Evolutionary conservation across 148 eudicot species (phyloP), one percentile per base, ranked within the genome.

Genomic region (Tetragonia tetragonoides): DNA sequence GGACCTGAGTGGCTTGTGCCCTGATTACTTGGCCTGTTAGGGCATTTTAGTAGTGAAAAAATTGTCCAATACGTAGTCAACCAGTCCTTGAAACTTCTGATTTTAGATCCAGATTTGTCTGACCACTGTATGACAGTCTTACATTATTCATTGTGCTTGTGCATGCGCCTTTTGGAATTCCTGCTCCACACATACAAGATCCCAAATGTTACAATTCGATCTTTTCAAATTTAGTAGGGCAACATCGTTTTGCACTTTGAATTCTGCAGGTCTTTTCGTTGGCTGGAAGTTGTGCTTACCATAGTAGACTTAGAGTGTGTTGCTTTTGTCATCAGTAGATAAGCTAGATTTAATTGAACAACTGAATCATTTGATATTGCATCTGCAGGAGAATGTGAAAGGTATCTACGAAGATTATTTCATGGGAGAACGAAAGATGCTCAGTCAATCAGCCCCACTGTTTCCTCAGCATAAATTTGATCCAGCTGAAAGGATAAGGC

Each of bases 401-500:
- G 20, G 20, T 61, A 83, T 64, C 79, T 81, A 81, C 70, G 78
- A 66, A 28, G 81, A 82, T 80, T 77, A 85, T 78, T 87, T 78
- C 41, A 46, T 56, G 28, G 44, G 79, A 76, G 93, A 89, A 39
- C 77, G 38, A n/a, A 84, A 83, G 77, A 64, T 76, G 67, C 80
- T 83, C 78, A 95, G 93, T 79, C 91, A 89, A 82, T 95, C 99
- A 67, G 97, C 97, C 7, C 97, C 97, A 41, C 89, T 95, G 60
- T 82, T 86, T 61, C 81, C 91, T 60, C 90, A 84, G 76, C 90
- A 83, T 76, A 85, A 86, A 81, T 76, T 76, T 62, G 93, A 92
- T 79, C 83, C 92, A 79, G 78, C 86, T 70, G 93, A 88, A 75
- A 90, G 89, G 71, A 80, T 85, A 51, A 70, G 85, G 80, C 90